A percentile compares a stretch with the other conserved stretches of the same genome.
phyloP scores from a whole-genome alignment of 2,329 filamentous ascomycete species.

The Alternaria arbusti region DNA sequence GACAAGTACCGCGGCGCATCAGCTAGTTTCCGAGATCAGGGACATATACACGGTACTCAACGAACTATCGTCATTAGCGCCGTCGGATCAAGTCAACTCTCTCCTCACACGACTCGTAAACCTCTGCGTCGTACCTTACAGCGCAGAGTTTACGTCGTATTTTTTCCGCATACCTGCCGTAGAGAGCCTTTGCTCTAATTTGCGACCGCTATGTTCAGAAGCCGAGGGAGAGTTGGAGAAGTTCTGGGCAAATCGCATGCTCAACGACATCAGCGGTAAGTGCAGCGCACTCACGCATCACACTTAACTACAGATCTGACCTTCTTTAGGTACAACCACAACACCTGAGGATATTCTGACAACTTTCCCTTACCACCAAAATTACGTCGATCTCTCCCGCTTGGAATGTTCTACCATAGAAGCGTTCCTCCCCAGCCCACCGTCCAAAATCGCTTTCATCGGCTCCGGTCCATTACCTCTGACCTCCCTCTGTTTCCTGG shows the following conservation, averaged over 20 bases:
- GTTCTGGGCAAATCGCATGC: slow-evolving; percentile 53
- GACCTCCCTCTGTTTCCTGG: slow-evolving; percentile 55
- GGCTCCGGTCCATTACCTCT: slow-evolving; percentile 60
- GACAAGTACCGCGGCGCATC: slow-evolving; percentile 21
- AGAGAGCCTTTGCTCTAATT: slow-evolving; percentile 41
- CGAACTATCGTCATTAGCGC: slow-evolving; percentile 33
- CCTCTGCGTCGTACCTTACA: slow-evolving; percentile 42
- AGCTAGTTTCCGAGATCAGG: slow-evolving; percentile 28
- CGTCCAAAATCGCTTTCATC: slow-evolving; percentile 54
- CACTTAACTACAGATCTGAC: not conserved
- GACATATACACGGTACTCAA: slow-evolving; percentile 23
- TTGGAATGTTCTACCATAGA: slow-evolving; percentile 55
- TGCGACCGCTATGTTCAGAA: slow-evolving; percentile 52
- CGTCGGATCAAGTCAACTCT: slow-evolving; percentile 41
- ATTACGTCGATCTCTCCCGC: slow-evolving; percentile 57
- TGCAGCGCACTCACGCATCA: not conserved
- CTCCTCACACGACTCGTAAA: slow-evolving; percentile 48
- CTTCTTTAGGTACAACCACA: not conserved
- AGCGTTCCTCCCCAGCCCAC: slow-evolving; percentile 39
- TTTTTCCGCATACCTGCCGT: slow-evolving; percentile 44
- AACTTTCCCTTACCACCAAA: slow-evolving; percentile 57
- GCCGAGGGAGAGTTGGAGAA: slow-evolving; percentile 56
- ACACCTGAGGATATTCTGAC: not conserved
- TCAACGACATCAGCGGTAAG: slow-evolving; percentile 12
- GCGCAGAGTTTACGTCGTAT: slow-evolving; percentile 22